These are phyloP conservation scores for Saturnispora quitensis DNA, from an alignment of 805 yeast genomes.

Conservation along the genomic window DNA sequence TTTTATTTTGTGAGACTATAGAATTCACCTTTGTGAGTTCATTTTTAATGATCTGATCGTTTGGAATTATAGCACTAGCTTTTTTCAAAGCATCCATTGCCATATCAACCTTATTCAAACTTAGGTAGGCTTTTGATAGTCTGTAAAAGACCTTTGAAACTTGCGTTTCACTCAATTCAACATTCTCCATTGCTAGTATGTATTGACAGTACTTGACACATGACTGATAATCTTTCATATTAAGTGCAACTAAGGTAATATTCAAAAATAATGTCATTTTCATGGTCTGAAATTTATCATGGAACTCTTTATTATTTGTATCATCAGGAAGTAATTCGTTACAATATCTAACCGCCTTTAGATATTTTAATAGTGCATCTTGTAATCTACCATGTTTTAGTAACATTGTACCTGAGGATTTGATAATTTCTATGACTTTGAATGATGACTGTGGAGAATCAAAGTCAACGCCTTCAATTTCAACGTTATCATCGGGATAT, in stretches of 20 bases:
- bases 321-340: slow-evolving; percentile 66
- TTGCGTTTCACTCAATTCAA: slow-evolving; percentile 19
- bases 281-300: slow-evolving; percentile 38
- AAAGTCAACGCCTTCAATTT: slow-evolving; percentile 45
- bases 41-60: slow-evolving; percentile 39
- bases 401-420: slow-evolving; percentile 55
- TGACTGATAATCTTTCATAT: slow-evolving; percentile 38
- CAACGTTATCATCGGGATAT: slow-evolving; percentile 61
- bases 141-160: slow-evolving; percentile 23
- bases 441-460: slow-evolving; percentile 35
- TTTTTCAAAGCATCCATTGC: slow-evolving; percentile 39
- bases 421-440: slow-evolving; percentile 45
- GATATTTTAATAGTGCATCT: slow-evolving; percentile 54
- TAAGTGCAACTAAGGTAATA: slow-evolving; percentile 45
- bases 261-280: slow-evolving; percentile 47
- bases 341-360: slow-evolving; percentile 57
- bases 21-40: slow-evolving; percentile 37
- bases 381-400: slow-evolving; percentile 43
- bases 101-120: slow-evolving; percentile 36
- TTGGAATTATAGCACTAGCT: slow-evolving; percentile 36
- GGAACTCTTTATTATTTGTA: slow-evolving; percentile 49
- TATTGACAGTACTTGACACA: slow-evolving; percentile 47
- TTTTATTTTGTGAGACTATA: slow-evolving; percentile 34
- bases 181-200: slow-evolving; percentile 40
- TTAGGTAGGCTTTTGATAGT: slow-evolving; percentile 26